These are phyloP conservation scores for Lagenidium sp. DNA, from an alignment of 352 stramenopile species.

Conservation along the genomic window DNA sequence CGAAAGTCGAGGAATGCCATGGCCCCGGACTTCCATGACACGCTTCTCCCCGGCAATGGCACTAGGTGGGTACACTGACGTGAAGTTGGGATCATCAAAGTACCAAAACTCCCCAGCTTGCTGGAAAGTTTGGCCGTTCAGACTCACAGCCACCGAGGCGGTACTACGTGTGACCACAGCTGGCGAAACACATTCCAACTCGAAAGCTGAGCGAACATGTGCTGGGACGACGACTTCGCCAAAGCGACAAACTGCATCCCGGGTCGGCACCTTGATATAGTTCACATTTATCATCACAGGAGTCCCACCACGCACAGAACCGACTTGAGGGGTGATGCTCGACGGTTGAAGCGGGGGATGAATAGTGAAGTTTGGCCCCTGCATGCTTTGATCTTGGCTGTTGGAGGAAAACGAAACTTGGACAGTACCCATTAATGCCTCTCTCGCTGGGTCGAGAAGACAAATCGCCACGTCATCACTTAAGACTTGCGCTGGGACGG, in stretches of 20 bases:
- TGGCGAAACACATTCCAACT: constrained; percentile 20
- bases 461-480: not conserved
- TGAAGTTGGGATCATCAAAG: constrained; percentile 3
- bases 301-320: too few relatives aligned
- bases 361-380: too few relatives aligned
- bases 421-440: not conserved
- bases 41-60: not conserved
- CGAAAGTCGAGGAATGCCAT: constrained; percentile 26
- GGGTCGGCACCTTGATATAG: too few relatives aligned
- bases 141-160: constrained; percentile 1
- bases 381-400: not conserved
- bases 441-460: not conserved
- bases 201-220: too few relatives aligned
- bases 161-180: not conserved
- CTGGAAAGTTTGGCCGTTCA: constrained; percentile 12
- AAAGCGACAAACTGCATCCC: too few relatives aligned
- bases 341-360: too few relatives aligned
- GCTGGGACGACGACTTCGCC: too few relatives aligned
- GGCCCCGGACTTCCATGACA: constrained; percentile 18
- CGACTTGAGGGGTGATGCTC: too few relatives aligned
- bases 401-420: not conserved
- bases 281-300: too few relatives aligned
- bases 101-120: not conserved
- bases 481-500: not conserved
- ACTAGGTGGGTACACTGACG: not conserved